phyloP scores from a whole-genome alignment of 2,329 filamentous ascomycete species.

The Esteya vermicola region DNA sequence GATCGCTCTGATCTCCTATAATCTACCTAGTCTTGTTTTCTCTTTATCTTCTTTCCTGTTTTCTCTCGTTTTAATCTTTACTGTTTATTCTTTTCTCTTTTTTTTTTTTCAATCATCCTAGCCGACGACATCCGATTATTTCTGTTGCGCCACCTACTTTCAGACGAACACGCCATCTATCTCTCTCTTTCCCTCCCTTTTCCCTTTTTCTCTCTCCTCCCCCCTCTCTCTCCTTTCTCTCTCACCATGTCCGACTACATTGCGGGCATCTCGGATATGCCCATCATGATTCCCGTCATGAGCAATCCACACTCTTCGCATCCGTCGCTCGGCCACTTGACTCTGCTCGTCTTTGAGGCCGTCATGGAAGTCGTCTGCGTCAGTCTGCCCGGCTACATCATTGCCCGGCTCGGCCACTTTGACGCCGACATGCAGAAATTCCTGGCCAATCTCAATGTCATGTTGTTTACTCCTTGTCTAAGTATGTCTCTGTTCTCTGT shows the following conservation, averaged over 20 bases:
- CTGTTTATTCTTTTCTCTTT: too few relatives aligned
- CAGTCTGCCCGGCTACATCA: conserved; percentile 83
- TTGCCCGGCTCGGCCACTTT: conserved; percentile 82
- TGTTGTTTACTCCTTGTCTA: conserved; percentile 90
- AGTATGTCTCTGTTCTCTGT: conserved; percentile 35
- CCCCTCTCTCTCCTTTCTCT: background rate
- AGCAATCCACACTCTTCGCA: conserved; percentile 36
- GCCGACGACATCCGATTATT: too few relatives aligned
- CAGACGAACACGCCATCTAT: too few relatives aligned
- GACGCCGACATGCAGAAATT: conserved; percentile 95
- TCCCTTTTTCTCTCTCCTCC: too few relatives aligned
- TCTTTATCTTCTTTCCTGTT: too few relatives aligned
- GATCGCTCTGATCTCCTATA: too few relatives aligned
- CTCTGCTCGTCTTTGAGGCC: conserved; percentile 81
- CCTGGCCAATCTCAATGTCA: conserved; percentile 88
- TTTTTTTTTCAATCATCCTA: too few relatives aligned
- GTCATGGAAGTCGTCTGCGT: conserved; percentile 93
- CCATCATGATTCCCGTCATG: conserved; percentile 24
- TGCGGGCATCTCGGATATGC: conserved; percentile 8
- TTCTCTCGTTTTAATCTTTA: too few relatives aligned
- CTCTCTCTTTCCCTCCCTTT: too few relatives aligned
- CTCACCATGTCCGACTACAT: background rate
- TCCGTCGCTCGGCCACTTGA: conserved; percentile 53
- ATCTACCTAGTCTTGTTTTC: too few relatives aligned
- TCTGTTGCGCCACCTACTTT: too few relatives aligned